Evolutionary conservation across 805 yeast genomes (phyloP).

Genomic region (Sugiyamaella valdiviana): DNA sequence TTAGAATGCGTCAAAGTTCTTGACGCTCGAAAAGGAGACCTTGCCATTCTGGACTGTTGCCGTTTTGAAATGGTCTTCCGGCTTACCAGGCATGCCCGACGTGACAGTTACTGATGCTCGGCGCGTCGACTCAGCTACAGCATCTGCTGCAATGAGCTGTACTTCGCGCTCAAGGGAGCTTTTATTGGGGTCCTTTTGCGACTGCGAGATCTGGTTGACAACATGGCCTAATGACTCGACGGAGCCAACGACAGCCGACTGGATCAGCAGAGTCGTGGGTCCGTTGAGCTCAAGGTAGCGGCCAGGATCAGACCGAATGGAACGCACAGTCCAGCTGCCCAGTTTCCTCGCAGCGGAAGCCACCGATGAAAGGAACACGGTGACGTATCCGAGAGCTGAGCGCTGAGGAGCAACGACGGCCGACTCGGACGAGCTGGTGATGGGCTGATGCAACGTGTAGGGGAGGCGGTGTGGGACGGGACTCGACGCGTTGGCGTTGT

Average conservation of each 20-base stretch:
- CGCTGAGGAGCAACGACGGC: background rate
- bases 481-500: slow-evolving; percentile 9
- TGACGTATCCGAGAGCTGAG: background rate
- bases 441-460: background rate
- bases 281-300: slow-evolving; percentile 13
- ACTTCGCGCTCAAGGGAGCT: slow-evolving; percentile 1
- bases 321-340: background rate
- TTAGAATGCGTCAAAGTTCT: slow-evolving; percentile 21
- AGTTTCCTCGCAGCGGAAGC: background rate
- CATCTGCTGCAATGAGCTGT: background rate
- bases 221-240: background rate
- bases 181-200: background rate
- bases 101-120: background rate
- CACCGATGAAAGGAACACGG: background rate
- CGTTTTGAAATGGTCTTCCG: slow-evolving; percentile 27
- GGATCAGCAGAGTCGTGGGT: slow-evolving; percentile 17
- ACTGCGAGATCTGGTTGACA: background rate
- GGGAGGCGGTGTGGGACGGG: slow-evolving; percentile 7
- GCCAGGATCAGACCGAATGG: slow-evolving; percentile 8
- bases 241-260: slow-evolving; percentile 4
- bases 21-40: slow-evolving; percentile 24
- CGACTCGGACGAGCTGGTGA: background rate
- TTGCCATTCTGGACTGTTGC: slow-evolving; percentile 28
- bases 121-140: background rate
- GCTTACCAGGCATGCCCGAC: slow-evolving; percentile 16